Evolutionary conservation across 139 green algal genomes (phyloP), one percentile per base, ranked within the genome.

Genomic region (Raphidocelis subcapitata): DNA sequence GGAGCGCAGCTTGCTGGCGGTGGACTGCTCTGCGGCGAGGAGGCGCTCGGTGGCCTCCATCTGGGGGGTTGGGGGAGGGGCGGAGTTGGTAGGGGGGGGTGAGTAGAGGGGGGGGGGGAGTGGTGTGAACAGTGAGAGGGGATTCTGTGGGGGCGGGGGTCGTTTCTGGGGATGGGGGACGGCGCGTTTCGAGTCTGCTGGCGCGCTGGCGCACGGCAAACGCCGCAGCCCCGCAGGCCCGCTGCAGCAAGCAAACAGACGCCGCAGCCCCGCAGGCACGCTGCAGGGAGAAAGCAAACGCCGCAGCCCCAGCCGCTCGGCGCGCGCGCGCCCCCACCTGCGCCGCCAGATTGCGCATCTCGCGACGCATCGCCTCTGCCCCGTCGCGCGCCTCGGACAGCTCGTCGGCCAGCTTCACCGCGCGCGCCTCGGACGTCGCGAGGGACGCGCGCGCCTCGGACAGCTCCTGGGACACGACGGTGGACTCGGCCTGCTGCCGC

Each of bases 401-500:
- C 66, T 75, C 68, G 41, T 67, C 75, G 65, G 69, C 64, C 35
- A 84, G 69, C 21, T 73, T 55, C 1, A 36, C 55, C 49, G 69
- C 70, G 16, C 69, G 68, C 23, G 35, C 72, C n/a, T 73, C 74
- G 46, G 65, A 62, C 29, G 63, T 74, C 37, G 57, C 37, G 37
- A 67, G n/a, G 20, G 52, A 51, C 2, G 51, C 31, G 23, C 66
- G 64, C 5, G 64, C 65, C 49, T 70, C 41, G 5, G 33, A 37
- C 61, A 67, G 28, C 8, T 67, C 61, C 61, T 67, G 24, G 41
- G 21, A 29, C 23, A 70, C 36, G 12, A 33, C 36, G 5, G 28
- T 31, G 8, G 44, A 14, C 12, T 16, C 64, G 16, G 37, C 64
- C 20, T 32, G 36, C 28, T 49, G 15, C 61, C 14, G 14, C 21